Percentiles rank a stretch among this genome's conserved stretches.
These are phyloP conservation scores for Penicillium maclennaniae DNA, from an alignment of 495 filamentous ascomycete species.

Conservation along the genomic window DNA sequence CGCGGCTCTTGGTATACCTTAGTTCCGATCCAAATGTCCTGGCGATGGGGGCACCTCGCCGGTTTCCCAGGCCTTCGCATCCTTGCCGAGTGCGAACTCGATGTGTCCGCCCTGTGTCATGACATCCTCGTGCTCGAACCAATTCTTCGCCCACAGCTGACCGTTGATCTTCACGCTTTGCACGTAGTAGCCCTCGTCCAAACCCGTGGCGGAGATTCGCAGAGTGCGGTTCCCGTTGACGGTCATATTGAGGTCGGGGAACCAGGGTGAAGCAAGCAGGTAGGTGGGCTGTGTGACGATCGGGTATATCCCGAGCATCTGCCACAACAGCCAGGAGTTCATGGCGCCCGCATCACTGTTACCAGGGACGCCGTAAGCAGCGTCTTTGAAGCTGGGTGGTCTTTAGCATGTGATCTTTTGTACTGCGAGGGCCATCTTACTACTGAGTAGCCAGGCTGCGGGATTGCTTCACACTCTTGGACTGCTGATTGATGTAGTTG, in stretches of 20 bases:
- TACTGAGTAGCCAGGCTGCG: conserved; percentile 52
- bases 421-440: conserved; percentile 32
- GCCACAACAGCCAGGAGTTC: conserved; percentile 67
- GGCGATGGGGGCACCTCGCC: conserved; percentile 53
- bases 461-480: conserved; percentile 52
- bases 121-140: conserved; percentile 61
- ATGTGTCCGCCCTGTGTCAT: conserved; percentile 59
- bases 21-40: conserved; percentile 22
- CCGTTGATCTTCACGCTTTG: conserved; percentile 42
- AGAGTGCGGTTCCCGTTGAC: conserved; percentile 52
- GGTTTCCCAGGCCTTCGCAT: conserved; percentile 53
- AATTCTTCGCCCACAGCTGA: conserved; percentile 43
- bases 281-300: conserved; percentile 63
- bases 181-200: conserved; percentile 51
- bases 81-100: conserved; percentile 57
- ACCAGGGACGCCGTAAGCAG: conserved; percentile 55
- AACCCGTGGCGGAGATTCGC: conserved; percentile 50
- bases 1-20: background rate
- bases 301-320: conserved; percentile 67
- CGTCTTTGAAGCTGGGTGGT: conserved; percentile 30
- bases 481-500: conserved; percentile 62
- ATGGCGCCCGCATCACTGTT: conserved; percentile 69
- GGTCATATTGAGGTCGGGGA: conserved; percentile 53
- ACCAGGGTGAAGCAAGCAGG: conserved; percentile 61
- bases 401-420: background rate